Conservation (phyloP, 164 flowering plant genomes). For the Liriodendron chinense region DNA sequence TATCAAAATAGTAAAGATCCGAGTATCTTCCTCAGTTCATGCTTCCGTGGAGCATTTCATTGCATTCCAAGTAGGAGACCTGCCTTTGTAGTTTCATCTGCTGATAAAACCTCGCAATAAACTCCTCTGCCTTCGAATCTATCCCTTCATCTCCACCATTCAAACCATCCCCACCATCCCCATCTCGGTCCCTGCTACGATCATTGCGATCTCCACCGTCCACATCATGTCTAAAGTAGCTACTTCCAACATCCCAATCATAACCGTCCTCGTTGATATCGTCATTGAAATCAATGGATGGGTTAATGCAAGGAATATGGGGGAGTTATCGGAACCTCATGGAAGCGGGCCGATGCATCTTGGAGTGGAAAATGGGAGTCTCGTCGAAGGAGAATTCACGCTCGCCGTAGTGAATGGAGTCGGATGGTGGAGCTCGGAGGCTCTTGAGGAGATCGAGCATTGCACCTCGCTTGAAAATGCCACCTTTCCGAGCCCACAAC, state of each 20-base stretch:
- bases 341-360: conserved; percentile 54
- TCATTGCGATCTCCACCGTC: no score
- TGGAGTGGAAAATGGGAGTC: conserved; percentile 63
- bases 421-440: conserved; percentile 21
- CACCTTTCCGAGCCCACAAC: conserved; percentile 77
- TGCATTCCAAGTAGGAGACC: conserved; percentile 46
- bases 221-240: no score
- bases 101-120: conserved; percentile 61
- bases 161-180: neutral
- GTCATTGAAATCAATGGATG: conserved; percentile 50
- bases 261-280: neutral
- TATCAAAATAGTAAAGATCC: no score
- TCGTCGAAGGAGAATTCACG: conserved; percentile 76
- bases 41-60: conserved; percentile 29
- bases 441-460: conserved; percentile 44
- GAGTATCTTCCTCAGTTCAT: neutral
- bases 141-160: conserved; percentile 42
- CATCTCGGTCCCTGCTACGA: no score
- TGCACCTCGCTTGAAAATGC: conserved; percentile 44
- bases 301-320: conserved; percentile 53
- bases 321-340: conserved; percentile 52
- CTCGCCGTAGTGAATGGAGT: conserved; percentile 45
- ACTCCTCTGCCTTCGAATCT: conserved; percentile 66
- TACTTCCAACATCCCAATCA: no score
- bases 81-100: conserved; percentile 71